A percentile compares a stretch with the other conserved stretches of the same genome.
phyloP scores from a whole-genome alignment of 2,329 filamentous ascomycete genomes.

The Intubia oerlemansii region DNA sequence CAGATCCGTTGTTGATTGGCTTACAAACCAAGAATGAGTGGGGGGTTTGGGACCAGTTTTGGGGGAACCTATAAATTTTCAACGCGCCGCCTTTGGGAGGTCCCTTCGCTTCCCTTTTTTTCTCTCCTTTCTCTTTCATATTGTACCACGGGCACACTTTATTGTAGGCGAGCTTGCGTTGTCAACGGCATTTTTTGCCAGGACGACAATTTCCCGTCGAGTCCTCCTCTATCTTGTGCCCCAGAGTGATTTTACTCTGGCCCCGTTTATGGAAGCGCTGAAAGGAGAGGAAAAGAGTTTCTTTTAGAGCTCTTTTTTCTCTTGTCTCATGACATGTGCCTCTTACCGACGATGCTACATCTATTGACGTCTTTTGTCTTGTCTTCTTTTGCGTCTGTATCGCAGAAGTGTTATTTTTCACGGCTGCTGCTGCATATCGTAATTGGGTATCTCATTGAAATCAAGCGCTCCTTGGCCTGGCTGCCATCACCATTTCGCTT shows the following conservation, averaged over 20 bases:
- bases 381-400: background rate
- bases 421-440: no score
- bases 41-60: no score
- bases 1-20: no score
- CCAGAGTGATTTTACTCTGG: constrained; percentile 31
- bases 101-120: constrained; percentile 8
- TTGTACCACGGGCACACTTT: constrained; percentile 48
- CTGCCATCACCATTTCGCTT: no score
- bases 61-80: no score
- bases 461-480: no score
- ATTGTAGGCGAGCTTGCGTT: constrained; percentile 51
- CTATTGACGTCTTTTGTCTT: background rate
- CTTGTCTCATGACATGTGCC: constrained; percentile 32
- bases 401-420: no score
- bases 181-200: constrained; percentile 12
- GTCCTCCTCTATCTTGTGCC: constrained; percentile 55
- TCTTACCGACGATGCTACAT: constrained; percentile 61
- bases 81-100: no score
- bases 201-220: constrained; percentile 23
- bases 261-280: constrained; percentile 54
- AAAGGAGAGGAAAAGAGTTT: constrained; percentile 27
- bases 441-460: constrained; percentile 1
- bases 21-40: no score
- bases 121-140: constrained; percentile 23
- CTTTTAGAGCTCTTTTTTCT: no score